Base-by-base conservation (phyloP, 331 rosid genomes). In the Ulmus americana region DNA sequence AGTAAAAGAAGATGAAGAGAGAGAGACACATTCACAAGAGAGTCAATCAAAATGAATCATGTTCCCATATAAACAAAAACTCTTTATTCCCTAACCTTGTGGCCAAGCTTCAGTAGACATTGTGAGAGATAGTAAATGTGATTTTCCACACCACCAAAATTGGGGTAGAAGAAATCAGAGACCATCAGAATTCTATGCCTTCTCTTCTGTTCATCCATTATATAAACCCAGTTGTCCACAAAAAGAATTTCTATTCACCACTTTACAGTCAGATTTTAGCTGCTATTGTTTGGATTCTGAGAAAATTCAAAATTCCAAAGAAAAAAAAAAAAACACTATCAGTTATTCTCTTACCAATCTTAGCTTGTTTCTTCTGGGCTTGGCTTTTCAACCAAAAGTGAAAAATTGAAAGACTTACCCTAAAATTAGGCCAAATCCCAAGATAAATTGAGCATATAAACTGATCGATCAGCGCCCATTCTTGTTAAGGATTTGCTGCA, bases 111-210 rank as follows among this genome's bases (percentile, higher is more conserved):
- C 81, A 86, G 77, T 65, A 92, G 78, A 73, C 97, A 92, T 46
- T 86, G 94, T 5, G 97, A 85, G 68, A 92, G 94, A 77, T 77
- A 85, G 70, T 92, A 92, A 15, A 86, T 83, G 72, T 92, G 95
- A 63, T 76, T 86, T 83, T 92, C 95, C 39, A 92, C 96, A 10
- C 97, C 95, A 55, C 97, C 97, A 61, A 88, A 88, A 54, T 85
- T 88, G 64, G 96, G 97, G 80, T 86, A 92, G 85, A 92, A 92
- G 70, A 88, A 92, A 80, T 92, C 96, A 4, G 95, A 92, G 62
- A 86, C 95, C 97, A 92, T 88, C 48, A 92, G 54, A 61, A 88
- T 80, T 70, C 80, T 79, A 70, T 85, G 94, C 79, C 71, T 80
- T 78, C 47, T 73, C 52, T 47, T 77, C 39, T 64, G 69, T 77